Evolutionary conservation across 257 asterid genomes (phyloP), one percentile per base, ranked within the genome.

Genomic region (Euphrasia confusa): DNA sequence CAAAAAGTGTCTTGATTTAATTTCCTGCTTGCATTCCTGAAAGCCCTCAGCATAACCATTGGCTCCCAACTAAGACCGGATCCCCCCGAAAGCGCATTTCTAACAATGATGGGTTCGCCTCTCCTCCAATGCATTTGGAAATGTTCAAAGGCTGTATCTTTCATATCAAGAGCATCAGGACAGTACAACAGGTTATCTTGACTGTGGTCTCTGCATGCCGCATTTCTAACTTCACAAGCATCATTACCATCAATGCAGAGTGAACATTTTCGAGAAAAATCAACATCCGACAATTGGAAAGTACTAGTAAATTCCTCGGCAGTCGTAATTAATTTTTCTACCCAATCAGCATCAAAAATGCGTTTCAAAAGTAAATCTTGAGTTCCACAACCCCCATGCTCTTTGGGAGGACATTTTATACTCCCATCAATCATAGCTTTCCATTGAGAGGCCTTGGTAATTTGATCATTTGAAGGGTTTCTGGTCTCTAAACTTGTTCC

Each of bases 51-150:
- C 95, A 88, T 85, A 72, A 88, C 96, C 80, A 73, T 78, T 17
- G 96, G 96, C 75, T 85, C 96, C 96, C 96, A 88, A 74, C 96
- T 88, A 70, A 88, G 95, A 67, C 92, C 96, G 28, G 88, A 77
- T 47, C 83, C 83, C 75, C 37, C 68, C 24, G 71, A 76, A 54
- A 78, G 68, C 3, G 77, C 73, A 60, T 85, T 77, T 71, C 82
- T 77, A 63, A 88, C 89, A 66, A 88, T 65, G 44, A 88, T 86
- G n/a, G 96, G 96, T 71, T 88, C 96, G 13, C 96, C 95, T 65
- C 61, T 81, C 69, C 81, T 78, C 96, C 96, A 88, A 63, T 88
- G 96, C 88, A 74, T 77, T 67, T 87, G 96, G 65, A 90, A 84
- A 80, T 90, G 94, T 48, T 65, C 75, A 52, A 71, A 79, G 42